Percentiles rank a stretch among this genome's conserved stretches.
These are phyloP conservation scores for Plasmodium billcollinsi DNA, from an alignment of 169 alveolate genomes.

Conservation along the genomic window DNA sequence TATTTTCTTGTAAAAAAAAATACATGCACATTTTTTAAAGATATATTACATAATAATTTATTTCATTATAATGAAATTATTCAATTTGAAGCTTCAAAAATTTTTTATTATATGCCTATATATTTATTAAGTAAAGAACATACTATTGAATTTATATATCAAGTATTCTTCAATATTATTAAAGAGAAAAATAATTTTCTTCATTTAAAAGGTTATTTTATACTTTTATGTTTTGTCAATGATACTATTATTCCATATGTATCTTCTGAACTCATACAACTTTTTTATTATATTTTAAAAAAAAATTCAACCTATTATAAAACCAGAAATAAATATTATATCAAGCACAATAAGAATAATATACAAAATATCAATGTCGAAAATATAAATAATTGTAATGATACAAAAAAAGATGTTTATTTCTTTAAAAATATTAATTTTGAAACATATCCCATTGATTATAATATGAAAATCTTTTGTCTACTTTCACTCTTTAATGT, in stretches of 20 bases:
- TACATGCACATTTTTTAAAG: slow-evolving; percentile 50
- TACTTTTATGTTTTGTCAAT: slow-evolving; percentile 43
- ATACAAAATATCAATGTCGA: not conserved
- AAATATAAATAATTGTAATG: not conserved
- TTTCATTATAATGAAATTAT: slow-evolving; percentile 75
- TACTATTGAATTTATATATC: slow-evolving; percentile 44
- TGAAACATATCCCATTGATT: slow-evolving; percentile 36
- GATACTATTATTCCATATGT: slow-evolving; percentile 38
- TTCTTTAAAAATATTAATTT: slow-evolving; percentile 31
- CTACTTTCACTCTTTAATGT: slow-evolving; percentile 49
- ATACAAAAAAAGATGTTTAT: slow-evolving; percentile 8
- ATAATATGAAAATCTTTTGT: slow-evolving; percentile 63
- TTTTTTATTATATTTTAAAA: slow-evolving; percentile 28
- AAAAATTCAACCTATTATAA: slow-evolving; percentile 46
- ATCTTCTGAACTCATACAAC: not conserved
- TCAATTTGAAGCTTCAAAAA: slow-evolving; percentile 74
- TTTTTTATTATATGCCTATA: slow-evolving; percentile 67
- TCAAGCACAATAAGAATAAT: not conserved
- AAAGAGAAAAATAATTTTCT: slow-evolving; percentile 55
- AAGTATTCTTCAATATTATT: slow-evolving; percentile 34
- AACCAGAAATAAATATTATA: not conserved
- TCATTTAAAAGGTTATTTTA: slow-evolving; percentile 59
- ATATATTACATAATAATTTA: slow-evolving; percentile 55
- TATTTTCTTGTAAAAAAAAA: slow-evolving; percentile 56
- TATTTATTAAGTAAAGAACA: slow-evolving; percentile 6